Conservation (phyloP, 805 yeast genomes). For the Ogataea paradorogensis region DNA sequence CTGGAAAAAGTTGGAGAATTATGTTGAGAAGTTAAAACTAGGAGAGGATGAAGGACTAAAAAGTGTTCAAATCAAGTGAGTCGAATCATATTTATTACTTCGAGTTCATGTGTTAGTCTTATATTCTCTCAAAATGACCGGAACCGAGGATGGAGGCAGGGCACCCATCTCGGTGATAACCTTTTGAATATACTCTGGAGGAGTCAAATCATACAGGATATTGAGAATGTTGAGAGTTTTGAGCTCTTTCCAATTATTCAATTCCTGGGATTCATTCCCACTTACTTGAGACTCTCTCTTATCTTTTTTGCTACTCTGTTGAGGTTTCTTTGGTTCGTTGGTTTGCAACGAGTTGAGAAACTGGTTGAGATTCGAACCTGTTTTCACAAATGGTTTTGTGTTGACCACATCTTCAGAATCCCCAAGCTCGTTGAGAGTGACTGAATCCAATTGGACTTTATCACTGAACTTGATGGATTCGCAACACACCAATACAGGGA, state of each 20-base stretch:
- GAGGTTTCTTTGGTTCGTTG: conserved; percentile 21
- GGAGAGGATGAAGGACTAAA: conserved; percentile 25
- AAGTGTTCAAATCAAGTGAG: conserved; percentile 60
- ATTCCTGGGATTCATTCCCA: conserved; percentile 36
- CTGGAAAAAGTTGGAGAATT: conserved; percentile 67
- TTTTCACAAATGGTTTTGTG: conserved; percentile 54
- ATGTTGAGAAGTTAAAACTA: conserved; percentile 39
- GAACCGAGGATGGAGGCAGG: conserved; percentile 96
- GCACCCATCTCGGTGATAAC: conserved; percentile 96
- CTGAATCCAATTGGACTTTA: conserved; percentile 94
- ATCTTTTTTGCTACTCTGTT: conserved; percentile 4
- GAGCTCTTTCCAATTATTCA: conserved; percentile 62
- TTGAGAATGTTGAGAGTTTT: conserved; percentile 70
- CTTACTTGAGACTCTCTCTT: conserved; percentile 17
- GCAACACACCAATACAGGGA: conserved; percentile 94
- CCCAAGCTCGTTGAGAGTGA: conserved; percentile 87
- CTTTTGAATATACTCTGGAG: conserved; percentile 89
- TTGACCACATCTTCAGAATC: conserved; percentile 70
- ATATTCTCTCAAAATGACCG: conserved; percentile 92
- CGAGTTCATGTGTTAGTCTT: conserved; percentile 39
- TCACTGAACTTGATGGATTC: conserved; percentile 93
- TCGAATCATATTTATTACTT: conserved; percentile 5
- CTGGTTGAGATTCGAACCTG: conserved; percentile 63
- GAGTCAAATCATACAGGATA: conserved; percentile 90
- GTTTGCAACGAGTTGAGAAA: conserved; percentile 46